Conservation (phyloP, 2,329 filamentous ascomycete species). For the Talaromyces sp. region DNA sequence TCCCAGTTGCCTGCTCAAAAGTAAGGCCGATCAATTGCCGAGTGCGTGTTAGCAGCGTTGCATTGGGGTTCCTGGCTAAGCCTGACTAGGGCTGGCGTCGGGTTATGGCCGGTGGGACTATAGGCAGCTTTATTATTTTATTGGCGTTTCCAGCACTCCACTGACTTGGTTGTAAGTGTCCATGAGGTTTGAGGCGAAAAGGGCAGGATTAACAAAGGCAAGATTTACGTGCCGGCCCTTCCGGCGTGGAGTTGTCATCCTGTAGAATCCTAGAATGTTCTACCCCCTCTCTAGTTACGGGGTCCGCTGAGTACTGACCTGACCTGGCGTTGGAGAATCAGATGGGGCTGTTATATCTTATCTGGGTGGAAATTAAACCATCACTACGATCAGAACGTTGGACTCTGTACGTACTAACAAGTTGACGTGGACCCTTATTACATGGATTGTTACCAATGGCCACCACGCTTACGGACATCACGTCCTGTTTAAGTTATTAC, state of each 20-base stretch:
- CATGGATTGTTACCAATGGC: too few species aligned
- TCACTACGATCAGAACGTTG: too few species aligned
- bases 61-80: not conserved
- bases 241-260: not conserved
- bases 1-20: not conserved
- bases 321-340: too few species aligned
- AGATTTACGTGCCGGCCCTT: not conserved
- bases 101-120: not conserved
- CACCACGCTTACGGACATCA: too few species aligned
- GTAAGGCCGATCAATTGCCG: not conserved
- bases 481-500: not conserved
- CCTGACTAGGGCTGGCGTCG: not conserved
- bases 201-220: too few species aligned
- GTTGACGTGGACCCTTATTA: not conserved
- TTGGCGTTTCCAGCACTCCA: not conserved
- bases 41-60: not conserved
- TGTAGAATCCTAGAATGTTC: not conserved
- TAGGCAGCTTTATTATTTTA: not conserved
- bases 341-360: not conserved
- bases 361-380: not conserved
- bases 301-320: too few species aligned
- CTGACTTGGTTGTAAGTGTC: too few species aligned
- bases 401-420: not conserved
- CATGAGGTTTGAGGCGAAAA: too few species aligned
- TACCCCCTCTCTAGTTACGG: not conserved